A percentile compares a stretch with the other conserved stretches of the same genome.
These are phyloP conservation scores for Prunus mongolica DNA, from an alignment of 306 rosid genomes.

Conservation along the genomic window DNA sequence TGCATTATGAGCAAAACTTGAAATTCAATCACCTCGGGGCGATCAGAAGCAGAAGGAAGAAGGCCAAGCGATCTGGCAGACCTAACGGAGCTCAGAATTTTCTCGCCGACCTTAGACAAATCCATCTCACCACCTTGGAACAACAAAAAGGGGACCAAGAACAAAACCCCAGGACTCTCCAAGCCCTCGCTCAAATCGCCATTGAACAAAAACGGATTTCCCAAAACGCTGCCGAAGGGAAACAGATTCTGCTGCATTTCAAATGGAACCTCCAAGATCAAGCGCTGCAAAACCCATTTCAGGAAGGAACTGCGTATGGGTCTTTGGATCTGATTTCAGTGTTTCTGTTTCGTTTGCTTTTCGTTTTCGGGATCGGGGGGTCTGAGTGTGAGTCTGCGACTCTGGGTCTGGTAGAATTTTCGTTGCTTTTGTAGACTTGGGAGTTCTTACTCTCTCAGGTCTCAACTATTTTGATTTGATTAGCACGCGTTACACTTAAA, in stretches of 20 bases:
- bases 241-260: slow-evolving; percentile 96
- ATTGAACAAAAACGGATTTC: slow-evolving; percentile 73
- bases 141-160: slow-evolving; percentile 76
- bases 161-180: slow-evolving; percentile 76
- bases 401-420: not conserved
- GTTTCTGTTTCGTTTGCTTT: not conserved
- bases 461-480: not conserved
- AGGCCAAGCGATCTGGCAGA: slow-evolving; percentile 94
- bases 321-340: slow-evolving; percentile 21
- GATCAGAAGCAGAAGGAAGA: slow-evolving; percentile 83
- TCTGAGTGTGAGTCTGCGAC: not conserved
- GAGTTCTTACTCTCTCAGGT: not conserved
- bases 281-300: slow-evolving; percentile 30
- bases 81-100: slow-evolving; percentile 93
- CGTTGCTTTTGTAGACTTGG: not conserved
- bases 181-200: slow-evolving; percentile 86
- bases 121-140: slow-evolving; percentile 90
- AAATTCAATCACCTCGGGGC: slow-evolving; percentile 74
- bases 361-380: not conserved
- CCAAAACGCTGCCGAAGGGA: slow-evolving; percentile 69
- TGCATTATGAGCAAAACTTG: not conserved
- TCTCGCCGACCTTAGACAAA: slow-evolving; percentile 92
- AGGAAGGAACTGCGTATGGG: not conserved
- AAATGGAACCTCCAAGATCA: slow-evolving; percentile 49
- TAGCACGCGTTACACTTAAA: not conserved